Evolutionary conservation across 1,284 basidiomycete species (phyloP), one percentile per base, ranked within the genome.

Genomic region (Salmacisia buchloeana): DNA sequence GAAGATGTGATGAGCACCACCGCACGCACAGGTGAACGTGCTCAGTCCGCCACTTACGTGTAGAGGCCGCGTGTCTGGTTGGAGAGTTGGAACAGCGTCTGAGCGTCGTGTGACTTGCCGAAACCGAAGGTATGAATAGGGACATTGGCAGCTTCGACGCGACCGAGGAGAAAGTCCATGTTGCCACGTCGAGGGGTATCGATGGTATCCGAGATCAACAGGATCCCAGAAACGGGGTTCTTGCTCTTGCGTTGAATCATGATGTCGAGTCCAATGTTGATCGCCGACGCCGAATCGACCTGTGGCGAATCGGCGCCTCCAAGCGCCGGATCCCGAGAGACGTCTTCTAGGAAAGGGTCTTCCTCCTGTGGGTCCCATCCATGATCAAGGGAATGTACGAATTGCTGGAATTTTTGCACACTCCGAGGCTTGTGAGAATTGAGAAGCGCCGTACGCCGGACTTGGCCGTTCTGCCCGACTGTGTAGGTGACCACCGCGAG

Each of bases 51-150:
- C 2, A 45, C 63, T 65, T 23, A 68, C 39, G 93, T 97, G 82
- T 97, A 97, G n/a, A 91, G 93, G 41, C 94, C 94, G 63, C 87
- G 86, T 0, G 94, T 97, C 79, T 97, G 92, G 81, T 97, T 97
- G 12, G 93, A 96, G 83, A 98, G 92, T 49, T 97, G 87, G 94
- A 94, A 98, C 18, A 98, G 85, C n/a, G 92, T 94, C 2, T 91
- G 91, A 5, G 94, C 94, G 80, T 98, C 94, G 79, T 97, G 94
- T 15, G 90, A 90, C 67, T 92, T 90, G 60, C 94, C 94, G 78
- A 94, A 98, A 56, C 94, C 94, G 70, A 98, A 90, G 1, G 92
- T 90, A 81, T 98, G 94, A 62, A 98, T 94, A 1, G 94, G 93
- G 27, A 94, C 87, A 73, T 92, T 93, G 31, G 91, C 94, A 2